Conservation (phyloP, 2,329 filamentous ascomycete genomes). For the Pseudogymnoascus sp. region DNA sequence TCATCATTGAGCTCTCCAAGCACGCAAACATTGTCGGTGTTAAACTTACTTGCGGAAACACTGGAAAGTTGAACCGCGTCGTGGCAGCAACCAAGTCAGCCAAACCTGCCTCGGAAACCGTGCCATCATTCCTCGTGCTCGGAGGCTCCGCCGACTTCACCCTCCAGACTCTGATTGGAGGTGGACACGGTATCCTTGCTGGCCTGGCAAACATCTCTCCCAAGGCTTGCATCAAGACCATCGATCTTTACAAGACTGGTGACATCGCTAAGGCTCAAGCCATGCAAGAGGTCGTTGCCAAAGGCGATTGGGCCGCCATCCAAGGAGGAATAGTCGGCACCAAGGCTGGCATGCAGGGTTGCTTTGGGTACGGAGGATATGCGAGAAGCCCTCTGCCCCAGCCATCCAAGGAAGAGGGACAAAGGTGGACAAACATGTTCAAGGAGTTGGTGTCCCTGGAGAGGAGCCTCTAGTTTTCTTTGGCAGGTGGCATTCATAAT, state of each 20-base stretch:
- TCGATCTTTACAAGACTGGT: slow-evolving; percentile 54
- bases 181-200: slow-evolving; percentile 64
- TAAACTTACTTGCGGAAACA: slow-evolving; percentile 87
- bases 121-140: slow-evolving; percentile 57
- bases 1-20: slow-evolving; percentile 69
- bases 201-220: slow-evolving; percentile 66
- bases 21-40: slow-evolving; percentile 83
- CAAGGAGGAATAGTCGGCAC: slow-evolving; percentile 62
- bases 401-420: slow-evolving; percentile 42
- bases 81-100: slow-evolving; percentile 49
- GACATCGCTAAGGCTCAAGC: slow-evolving; percentile 52
- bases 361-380: slow-evolving; percentile 56
- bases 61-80: slow-evolving; percentile 51
- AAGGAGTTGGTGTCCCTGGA: slow-evolving; percentile 45
- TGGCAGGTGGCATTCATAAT: not conserved
- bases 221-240: slow-evolving; percentile 54
- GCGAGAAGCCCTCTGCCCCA: slow-evolving; percentile 44
- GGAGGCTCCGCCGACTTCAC: slow-evolving; percentile 70
- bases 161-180: slow-evolving; percentile 61
- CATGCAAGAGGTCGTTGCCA: slow-evolving; percentile 57
- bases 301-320: slow-evolving; percentile 63
- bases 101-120: slow-evolving; percentile 47
- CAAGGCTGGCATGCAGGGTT: slow-evolving; percentile 56
- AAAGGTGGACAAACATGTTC: slow-evolving; percentile 50
- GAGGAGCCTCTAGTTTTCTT: slow-evolving; percentile 35